A percentile compares a stretch with the other conserved stretches of the same genome.
These are phyloP conservation scores for Acrocalymma vagum DNA, from an alignment of 2,329 filamentous ascomycete genomes.

Conservation along the genomic window DNA sequence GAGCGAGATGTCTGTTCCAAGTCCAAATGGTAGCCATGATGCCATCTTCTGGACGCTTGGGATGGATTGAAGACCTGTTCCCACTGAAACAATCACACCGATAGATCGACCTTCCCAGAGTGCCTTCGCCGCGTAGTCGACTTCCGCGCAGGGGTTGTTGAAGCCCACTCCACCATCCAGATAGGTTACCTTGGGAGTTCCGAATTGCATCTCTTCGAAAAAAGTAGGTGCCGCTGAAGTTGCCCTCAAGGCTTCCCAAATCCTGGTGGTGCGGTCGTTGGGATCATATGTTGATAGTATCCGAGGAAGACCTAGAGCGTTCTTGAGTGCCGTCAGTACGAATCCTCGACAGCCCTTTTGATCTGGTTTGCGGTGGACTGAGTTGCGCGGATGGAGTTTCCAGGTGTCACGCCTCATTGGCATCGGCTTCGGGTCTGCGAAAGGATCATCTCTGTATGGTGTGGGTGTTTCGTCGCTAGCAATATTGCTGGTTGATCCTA, in stretches of 20 bases:
- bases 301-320: conserved; percentile 45
- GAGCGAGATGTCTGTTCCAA: conserved; percentile 48
- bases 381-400: conserved; percentile 42
- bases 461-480: conserved; percentile 18
- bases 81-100: conserved; percentile 50
- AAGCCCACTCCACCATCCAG: conserved; percentile 60
- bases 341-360: conserved; percentile 47
- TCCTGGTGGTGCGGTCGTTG: conserved; percentile 46
- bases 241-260: conserved; percentile 63
- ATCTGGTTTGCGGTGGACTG: conserved; percentile 44
- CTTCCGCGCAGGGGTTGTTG: conserved; percentile 61
- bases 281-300: conserved; percentile 50
- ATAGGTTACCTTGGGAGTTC: conserved; percentile 56
- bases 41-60: conserved; percentile 46
- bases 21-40: conserved; percentile 49
- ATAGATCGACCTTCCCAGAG: conserved; percentile 48
- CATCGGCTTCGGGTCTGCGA: conserved; percentile 17
- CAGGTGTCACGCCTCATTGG: conserved; percentile 36
- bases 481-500: conserved; percentile 16
- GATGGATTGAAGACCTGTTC: conserved; percentile 49
- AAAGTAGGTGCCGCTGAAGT: conserved; percentile 60
- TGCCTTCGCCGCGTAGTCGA: conserved; percentile 57
- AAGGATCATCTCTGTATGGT: conserved; percentile 22
- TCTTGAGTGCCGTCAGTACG: conserved; percentile 49
- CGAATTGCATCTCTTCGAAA: conserved; percentile 62